These are phyloP conservation scores for Colletotrichum aenigma DNA, from an alignment of 2,329 filamentous ascomycete species.

Conservation along the genomic window DNA sequence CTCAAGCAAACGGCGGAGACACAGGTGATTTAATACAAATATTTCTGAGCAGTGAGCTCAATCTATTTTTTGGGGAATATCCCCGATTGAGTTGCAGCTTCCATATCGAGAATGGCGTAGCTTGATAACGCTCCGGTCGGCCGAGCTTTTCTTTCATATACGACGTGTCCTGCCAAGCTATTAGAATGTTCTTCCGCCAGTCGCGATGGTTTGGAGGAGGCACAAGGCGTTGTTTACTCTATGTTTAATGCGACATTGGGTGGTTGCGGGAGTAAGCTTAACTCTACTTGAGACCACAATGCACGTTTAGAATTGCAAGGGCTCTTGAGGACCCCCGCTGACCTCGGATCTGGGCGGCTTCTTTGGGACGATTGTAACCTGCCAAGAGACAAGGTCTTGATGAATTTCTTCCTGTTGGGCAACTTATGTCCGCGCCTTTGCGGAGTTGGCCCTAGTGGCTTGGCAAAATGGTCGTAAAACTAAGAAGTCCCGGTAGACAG, in stretches of 20 bases:
- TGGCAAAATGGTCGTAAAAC: neutral
- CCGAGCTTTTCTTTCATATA: neutral
- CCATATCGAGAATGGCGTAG: neutral
- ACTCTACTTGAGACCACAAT: conserved; percentile 6
- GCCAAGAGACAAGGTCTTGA: neutral
- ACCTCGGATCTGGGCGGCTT: neutral
- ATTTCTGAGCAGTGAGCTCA: neutral
- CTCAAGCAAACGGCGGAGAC: neutral
- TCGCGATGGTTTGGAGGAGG: neutral
- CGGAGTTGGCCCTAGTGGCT: conserved; percentile 4
- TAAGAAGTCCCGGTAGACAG: neutral
- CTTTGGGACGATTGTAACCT: neutral
- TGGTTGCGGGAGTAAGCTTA: neutral
- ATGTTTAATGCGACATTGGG: neutral
- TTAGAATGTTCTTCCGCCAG: conserved; percentile 11
- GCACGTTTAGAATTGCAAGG: neutral
- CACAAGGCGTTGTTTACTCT: neutral
- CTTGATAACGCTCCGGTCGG: conserved; percentile 8
- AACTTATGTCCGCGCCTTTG: neutral
- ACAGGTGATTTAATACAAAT: neutral
- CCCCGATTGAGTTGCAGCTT: neutral
- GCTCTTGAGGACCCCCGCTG: neutral
- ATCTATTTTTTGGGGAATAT: neutral
- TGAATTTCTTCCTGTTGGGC: neutral
- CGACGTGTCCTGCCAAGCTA: neutral